Conservation (phyloP, 192 early-diverging fungal genomes). For the Coemansia sp. region DNA sequence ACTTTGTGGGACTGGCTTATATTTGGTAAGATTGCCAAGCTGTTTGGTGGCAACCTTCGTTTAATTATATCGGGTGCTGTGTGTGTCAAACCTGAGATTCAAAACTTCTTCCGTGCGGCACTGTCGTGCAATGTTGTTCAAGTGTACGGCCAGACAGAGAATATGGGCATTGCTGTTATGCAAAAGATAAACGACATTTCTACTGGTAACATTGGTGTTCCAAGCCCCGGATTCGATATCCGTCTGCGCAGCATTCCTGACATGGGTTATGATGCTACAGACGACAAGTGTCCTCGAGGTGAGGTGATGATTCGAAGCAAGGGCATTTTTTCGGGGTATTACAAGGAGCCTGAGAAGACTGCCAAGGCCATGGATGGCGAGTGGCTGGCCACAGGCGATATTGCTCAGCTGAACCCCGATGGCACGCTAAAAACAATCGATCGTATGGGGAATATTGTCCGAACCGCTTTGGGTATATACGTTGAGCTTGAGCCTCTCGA, state of each 20-base stretch:
- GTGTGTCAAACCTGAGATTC: conserved; percentile 65
- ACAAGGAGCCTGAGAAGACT: conserved; percentile 72
- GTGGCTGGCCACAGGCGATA: conserved; percentile 80
- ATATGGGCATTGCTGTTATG: not conserved
- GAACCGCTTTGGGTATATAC: conserved; percentile 76
- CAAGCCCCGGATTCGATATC: no score
- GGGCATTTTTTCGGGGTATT: conserved; percentile 70
- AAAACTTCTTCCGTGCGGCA: conserved; percentile 74
- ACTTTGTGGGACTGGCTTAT: conserved; percentile 82
- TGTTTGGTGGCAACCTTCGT: conserved; percentile 70
- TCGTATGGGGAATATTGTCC: conserved; percentile 72
- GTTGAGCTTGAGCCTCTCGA: conserved; percentile 89
- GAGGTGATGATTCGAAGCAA: conserved; percentile 78
- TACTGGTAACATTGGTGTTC: conserved; percentile 54
- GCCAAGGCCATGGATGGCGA: conserved; percentile 59
- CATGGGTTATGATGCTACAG: conserved; percentile 72
- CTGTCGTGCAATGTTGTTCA: no score
- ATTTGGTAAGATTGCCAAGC: conserved; percentile 71
- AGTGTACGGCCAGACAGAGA: not conserved
- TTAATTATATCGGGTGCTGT: conserved; percentile 74
- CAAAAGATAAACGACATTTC: not conserved
- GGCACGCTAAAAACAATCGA: conserved; percentile 72
- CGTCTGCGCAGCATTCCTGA: no score
- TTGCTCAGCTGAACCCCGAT: conserved; percentile 62
- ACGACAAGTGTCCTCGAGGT: conserved; percentile 73